Percentiles rank a stretch among this genome's conserved stretches.
phyloP scores from a whole-genome alignment of 169 alveolate species.

The Plasmodium coatneyi region DNA sequence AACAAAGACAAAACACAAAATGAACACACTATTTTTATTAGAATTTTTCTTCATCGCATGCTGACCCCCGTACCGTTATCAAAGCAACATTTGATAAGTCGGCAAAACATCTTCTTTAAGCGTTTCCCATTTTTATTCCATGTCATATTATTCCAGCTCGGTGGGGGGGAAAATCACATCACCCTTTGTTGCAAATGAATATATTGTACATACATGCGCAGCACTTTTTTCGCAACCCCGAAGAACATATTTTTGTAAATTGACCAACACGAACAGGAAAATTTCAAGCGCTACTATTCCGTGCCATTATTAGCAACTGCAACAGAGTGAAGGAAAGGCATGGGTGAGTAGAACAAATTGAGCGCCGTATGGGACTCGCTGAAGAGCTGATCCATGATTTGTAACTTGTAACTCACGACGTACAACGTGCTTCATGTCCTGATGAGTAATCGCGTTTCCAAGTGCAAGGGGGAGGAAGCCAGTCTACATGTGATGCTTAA shows the following conservation, averaged over 20 bases:
- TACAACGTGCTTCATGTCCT: background rate
- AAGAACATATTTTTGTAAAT: background rate
- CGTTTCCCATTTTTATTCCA: background rate
- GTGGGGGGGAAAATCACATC: background rate
- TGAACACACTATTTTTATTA: background rate
- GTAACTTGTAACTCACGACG: background rate
- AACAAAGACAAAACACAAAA: background rate
- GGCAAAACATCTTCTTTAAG: background rate
- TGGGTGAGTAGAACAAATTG: background rate
- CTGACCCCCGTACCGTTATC: background rate
- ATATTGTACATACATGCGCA: background rate
- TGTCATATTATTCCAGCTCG: background rate
- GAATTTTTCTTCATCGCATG: background rate
- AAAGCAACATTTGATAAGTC: background rate
- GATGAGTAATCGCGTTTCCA: background rate
- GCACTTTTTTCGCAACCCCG: background rate
- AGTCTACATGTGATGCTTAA: background rate
- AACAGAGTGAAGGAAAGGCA: background rate
- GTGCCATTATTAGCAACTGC: background rate
- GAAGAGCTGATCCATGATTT: background rate
- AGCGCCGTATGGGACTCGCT: background rate
- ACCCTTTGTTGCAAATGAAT: background rate
- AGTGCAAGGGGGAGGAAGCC: background rate
- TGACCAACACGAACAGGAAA: background rate
- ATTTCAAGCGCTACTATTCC: background rate